These are phyloP conservation scores for Caryocar brasiliense DNA, from an alignment of 441 rosid species.

Conservation along the genomic window DNA sequence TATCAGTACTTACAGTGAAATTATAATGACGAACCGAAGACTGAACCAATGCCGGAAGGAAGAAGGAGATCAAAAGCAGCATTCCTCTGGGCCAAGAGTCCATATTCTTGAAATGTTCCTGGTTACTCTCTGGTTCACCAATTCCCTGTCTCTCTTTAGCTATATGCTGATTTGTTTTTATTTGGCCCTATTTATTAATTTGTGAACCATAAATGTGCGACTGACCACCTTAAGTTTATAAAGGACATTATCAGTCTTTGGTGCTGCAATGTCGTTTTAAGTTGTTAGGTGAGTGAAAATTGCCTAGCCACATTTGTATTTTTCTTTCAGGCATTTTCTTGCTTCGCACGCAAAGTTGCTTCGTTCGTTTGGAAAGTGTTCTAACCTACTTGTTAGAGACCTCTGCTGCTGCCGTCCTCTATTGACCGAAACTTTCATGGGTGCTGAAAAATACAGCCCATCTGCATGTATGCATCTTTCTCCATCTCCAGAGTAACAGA, in stretches of 20 bases:
- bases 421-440: conserved; percentile 14
- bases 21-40: conserved; percentile 44
- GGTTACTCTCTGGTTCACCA: background rate
- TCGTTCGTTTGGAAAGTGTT: conserved; percentile 14
- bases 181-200: too few species aligned
- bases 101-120: conserved; percentile 15
- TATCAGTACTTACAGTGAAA: conserved; percentile 58
- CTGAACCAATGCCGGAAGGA: conserved; percentile 31
- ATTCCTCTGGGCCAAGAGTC: conserved; percentile 10
- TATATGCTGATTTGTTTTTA: too few species aligned
- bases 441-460: conserved; percentile 34
- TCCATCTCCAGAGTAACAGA: background rate
- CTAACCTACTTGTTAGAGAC: conserved; percentile 5
- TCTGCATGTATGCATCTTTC: conserved; percentile 4
- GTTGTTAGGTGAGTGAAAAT: conserved; percentile 42
- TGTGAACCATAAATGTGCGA: conserved; percentile 8
- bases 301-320: background rate
- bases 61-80: conserved; percentile 22
- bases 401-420: conserved; percentile 21
- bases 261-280: conserved; percentile 47
- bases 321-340: conserved; percentile 28
- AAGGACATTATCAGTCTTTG: background rate
- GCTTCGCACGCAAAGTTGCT: conserved; percentile 34
- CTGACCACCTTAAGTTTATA: conserved; percentile 13
- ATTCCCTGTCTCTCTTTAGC: background rate